Evolutionary conservation across 2,329 filamentous ascomycete species (phyloP), one percentile per base, ranked within the genome.

Genomic region (Hypoxylon sp.): DNA sequence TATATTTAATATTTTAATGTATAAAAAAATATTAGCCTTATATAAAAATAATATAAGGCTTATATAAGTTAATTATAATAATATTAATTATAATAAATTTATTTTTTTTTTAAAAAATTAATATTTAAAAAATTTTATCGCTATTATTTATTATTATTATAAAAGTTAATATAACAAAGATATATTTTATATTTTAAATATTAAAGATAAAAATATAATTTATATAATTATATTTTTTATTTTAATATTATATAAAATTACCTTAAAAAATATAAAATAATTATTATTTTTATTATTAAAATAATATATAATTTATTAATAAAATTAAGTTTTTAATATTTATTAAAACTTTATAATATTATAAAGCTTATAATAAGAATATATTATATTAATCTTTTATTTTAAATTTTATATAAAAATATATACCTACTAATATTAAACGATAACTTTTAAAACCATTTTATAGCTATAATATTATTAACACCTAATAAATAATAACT

Each of bases 161-260:
- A 5, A n/a, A 1, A 11, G n/a, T 39, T 22, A 22, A 22, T 22
- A 22, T 22, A 22, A 22, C 3, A 22, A 22, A 22, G 3, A 22
- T 22, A 22, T 39, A n/a, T 10, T 39, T 39, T 11, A n/a, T n/a
- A 39, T 5, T 4, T 5, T n/a, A 39, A 5, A 39, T n/a, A n/a
- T 39, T 39, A 39, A 39, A 39, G n/a, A 39, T 13, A 14, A 48
- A 48, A 29, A 48, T 48, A 48, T 48, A 48, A 48, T 48, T 48
- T 26, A 48, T 14, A 24, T 3, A 3, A 24, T 3, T 14, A 26
- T 14, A 48, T 9, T 13, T 29, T 13, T 9, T 9, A 14, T 14
- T 5, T 2, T 29, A 14, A 29, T 6, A 14, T 29, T 48, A 14
- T 14, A 48, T 48, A 48, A 26, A 48, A 29, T 48, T 29, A 29